A percentile compares a stretch with the other conserved stretches of the same genome.
phyloP scores from a whole-genome alignment of 306 rosid genomes.

The Citrullus mucosospermus region DNA sequence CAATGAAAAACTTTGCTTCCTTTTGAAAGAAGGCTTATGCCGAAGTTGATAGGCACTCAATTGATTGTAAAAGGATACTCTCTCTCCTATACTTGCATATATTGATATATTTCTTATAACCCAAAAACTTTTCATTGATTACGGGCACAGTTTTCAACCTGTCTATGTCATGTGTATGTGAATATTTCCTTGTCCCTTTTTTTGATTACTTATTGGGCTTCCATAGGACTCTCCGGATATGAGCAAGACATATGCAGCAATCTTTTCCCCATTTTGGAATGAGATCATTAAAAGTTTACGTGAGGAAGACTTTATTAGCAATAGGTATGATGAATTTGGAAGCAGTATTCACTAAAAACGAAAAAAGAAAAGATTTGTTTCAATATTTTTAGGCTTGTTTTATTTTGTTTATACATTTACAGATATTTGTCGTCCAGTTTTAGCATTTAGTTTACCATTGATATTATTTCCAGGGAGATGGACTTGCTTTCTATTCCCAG shows the following conservation, averaged over 20 bases:
- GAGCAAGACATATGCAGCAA: constrained; percentile 67
- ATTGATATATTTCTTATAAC: background rate
- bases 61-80: background rate
- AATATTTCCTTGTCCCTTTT: background rate
- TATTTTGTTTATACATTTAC: background rate
- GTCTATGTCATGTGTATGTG: background rate
- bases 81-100: background rate
- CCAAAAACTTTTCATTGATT: background rate
- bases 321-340: constrained; percentile 34
- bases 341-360: constrained; percentile 8
- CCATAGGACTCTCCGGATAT: constrained; percentile 58
- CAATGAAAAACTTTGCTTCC: too few relatives aligned
- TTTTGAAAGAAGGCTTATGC: too few relatives aligned
- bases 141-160: background rate
- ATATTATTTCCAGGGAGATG: constrained; percentile 61
- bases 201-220: background rate
- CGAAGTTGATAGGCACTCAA: too few relatives aligned
- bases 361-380: background rate
- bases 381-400: background rate
- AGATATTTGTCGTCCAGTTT: constrained; percentile 1
- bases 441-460: constrained; percentile 1
- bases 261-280: constrained; percentile 93
- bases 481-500: constrained; percentile 83
- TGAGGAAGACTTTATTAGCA: constrained; percentile 86
- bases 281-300: constrained; percentile 90